phyloP scores from a whole-genome alignment of 2,329 filamentous ascomycete genomes.

The Claviceps fusiformis region DNA sequence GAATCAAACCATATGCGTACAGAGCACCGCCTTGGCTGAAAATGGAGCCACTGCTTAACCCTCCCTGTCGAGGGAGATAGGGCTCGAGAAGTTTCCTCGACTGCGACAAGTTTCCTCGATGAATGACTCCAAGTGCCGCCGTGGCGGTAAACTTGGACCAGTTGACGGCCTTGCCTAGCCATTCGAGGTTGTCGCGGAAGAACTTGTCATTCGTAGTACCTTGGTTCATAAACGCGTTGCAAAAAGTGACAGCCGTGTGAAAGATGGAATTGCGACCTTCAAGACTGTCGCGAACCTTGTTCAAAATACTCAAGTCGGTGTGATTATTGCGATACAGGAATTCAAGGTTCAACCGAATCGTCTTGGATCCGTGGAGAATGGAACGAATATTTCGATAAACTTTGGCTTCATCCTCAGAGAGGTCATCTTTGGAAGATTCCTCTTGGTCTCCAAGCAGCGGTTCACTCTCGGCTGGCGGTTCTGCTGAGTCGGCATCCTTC shows the following conservation, averaged over 20 bases:
- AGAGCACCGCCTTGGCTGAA: conserved; percentile 95
- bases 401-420: conserved; percentile 39
- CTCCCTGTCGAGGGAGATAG: conserved; percentile 70
- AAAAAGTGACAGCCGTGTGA: conserved; percentile 92
- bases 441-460: conserved; percentile 36
- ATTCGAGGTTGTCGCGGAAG: conserved; percentile 94
- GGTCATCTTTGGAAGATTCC: conserved; percentile 39
- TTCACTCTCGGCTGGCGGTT: conserved; percentile 30
- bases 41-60: conserved; percentile 67
- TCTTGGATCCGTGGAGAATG: conserved; percentile 77
- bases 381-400: conserved; percentile 50
- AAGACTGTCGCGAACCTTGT: conserved; percentile 90
- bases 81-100: conserved; percentile 88
- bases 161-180: conserved; percentile 96
- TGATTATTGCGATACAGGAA: conserved; percentile 94
- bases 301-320: conserved; percentile 80
- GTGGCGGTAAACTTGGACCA: conserved; percentile 99
- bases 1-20: conserved; percentile 90
- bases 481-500: conserved; percentile 30
- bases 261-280: conserved; percentile 97
- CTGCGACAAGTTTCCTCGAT: conserved; percentile 86
- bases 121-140: conserved; percentile 88
- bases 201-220: conserved; percentile 97
- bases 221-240: conserved; percentile 98
- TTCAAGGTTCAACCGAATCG: conserved; percentile 87